Conservation (phyloP, 768 basidiomycete species). For the Termitomyces sp. region DNA sequence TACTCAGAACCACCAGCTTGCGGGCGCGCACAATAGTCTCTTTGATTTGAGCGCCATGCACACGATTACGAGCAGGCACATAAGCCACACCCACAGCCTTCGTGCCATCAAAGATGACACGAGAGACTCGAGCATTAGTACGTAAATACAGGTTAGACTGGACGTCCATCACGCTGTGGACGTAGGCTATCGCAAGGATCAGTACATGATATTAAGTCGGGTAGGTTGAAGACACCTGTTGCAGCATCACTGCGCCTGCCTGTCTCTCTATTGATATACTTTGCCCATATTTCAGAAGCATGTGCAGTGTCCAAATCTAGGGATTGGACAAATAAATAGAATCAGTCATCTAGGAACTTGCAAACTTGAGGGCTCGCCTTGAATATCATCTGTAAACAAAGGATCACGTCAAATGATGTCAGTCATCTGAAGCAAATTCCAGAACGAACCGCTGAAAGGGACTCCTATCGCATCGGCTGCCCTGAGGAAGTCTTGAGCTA, state of each 20-base stretch:
- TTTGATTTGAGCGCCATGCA: slow-evolving; percentile 42
- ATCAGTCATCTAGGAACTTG: neutral
- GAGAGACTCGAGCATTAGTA: slow-evolving; percentile 61
- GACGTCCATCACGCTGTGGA: slow-evolving; percentile 68
- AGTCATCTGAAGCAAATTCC: neutral
- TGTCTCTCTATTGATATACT: slow-evolving; percentile 73
- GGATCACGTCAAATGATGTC: neutral
- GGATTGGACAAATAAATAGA: neutral
- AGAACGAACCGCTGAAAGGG: slow-evolving; percentile 57
- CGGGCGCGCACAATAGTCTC: slow-evolving; percentile 68
- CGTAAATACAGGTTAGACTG: slow-evolving; percentile 67
- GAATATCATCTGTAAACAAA: slow-evolving; percentile 53
- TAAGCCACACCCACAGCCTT: slow-evolving; percentile 73
- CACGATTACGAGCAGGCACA: slow-evolving; percentile 60
- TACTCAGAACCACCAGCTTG: slow-evolving; percentile 64
- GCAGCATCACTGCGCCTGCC: slow-evolving; percentile 72
- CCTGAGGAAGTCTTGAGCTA: slow-evolving; percentile 69
- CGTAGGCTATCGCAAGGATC: slow-evolving; percentile 41
- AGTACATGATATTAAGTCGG: neutral
- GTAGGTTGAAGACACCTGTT: slow-evolving; percentile 38
- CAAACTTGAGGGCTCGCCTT: slow-evolving; percentile 30
- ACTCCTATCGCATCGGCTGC: slow-evolving; percentile 59
- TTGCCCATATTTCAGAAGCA: slow-evolving; percentile 71
- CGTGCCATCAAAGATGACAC: slow-evolving; percentile 70
- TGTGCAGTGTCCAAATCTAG: slow-evolving; percentile 56